These are phyloP conservation scores for Podaxis sp. DNA, from an alignment of 768 basidiomycete genomes.

Conservation along the genomic window DNA sequence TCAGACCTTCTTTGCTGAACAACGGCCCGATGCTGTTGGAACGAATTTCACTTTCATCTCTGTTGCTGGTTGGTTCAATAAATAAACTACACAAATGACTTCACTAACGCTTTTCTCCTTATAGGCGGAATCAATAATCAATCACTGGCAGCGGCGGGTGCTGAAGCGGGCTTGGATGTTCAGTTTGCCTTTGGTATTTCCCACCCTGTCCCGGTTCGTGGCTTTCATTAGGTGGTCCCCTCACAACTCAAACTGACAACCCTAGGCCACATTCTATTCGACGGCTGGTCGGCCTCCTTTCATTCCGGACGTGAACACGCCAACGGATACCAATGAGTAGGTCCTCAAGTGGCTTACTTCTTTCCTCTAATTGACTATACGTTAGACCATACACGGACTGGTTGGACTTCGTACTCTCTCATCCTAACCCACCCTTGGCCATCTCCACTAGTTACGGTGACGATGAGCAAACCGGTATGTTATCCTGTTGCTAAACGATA, in stretches of 20 bases:
- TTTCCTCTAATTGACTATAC: slow-evolving; percentile 15
- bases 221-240: background rate
- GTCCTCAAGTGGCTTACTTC: slow-evolving; percentile 5
- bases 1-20: slow-evolving; percentile 44
- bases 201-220: slow-evolving; percentile 50
- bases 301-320: slow-evolving; percentile 42
- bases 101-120: slow-evolving; percentile 3
- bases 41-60: slow-evolving; percentile 54
- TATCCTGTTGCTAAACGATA: background rate
- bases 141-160: slow-evolving; percentile 45
- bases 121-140: slow-evolving; percentile 63
- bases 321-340: slow-evolving; percentile 40
- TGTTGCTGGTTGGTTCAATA: slow-evolving; percentile 44
- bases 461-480: slow-evolving; percentile 62
- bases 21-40: slow-evolving; percentile 45
- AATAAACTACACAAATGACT: background rate
- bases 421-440: slow-evolving; percentile 47
- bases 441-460: slow-evolving; percentile 73
- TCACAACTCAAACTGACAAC: background rate
- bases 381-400: slow-evolving; percentile 42
- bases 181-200: slow-evolving; percentile 64
- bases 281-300: slow-evolving; percentile 65
- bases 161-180: slow-evolving; percentile 63
- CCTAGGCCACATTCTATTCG: slow-evolving; percentile 53
- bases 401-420: slow-evolving; percentile 53